A percentile compares a stretch with the other conserved stretches of the same genome.
phyloP scores from a whole-genome alignment of 1,284 basidiomycete genomes.

The Taiwanofungus camphoratus region DNA sequence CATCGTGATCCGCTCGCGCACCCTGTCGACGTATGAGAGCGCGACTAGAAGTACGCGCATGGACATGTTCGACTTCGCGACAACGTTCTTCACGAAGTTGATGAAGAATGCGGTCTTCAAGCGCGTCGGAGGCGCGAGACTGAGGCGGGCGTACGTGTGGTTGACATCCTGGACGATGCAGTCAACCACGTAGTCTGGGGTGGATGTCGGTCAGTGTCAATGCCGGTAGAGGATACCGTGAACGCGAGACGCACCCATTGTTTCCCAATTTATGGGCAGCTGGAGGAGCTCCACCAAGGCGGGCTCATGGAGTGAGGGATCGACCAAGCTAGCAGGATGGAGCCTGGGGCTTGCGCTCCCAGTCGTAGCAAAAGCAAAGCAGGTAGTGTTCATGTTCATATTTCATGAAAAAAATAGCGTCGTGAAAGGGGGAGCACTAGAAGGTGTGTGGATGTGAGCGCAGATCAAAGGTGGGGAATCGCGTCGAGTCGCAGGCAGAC shows the following conservation, averaged over 20 bases:
- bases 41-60: constrained; percentile 49
- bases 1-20: constrained; percentile 51
- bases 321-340: not conserved
- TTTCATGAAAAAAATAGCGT: too few relatives aligned
- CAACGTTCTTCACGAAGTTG: constrained; percentile 47
- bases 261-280: constrained; percentile 3
- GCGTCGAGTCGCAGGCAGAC: too few relatives aligned
- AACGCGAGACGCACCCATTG: not conserved
- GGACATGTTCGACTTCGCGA: constrained; percentile 49
- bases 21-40: constrained; percentile 55
- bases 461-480: too few relatives aligned
- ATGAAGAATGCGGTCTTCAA: constrained; percentile 42
- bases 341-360: too few relatives aligned
- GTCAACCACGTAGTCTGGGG: constrained; percentile 54
- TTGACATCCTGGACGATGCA: constrained; percentile 49
- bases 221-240: not conserved
- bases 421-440: too few relatives aligned
- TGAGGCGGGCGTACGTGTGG: constrained; percentile 28
- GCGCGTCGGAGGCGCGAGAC: constrained; percentile 37
- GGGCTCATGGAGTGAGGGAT: not conserved
- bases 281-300: not conserved
- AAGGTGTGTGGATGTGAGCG: too few relatives aligned
- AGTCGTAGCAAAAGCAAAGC: too few relatives aligned
- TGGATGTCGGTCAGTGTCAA: not conserved
- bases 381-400: too few relatives aligned